Base-by-base conservation (phyloP, 306 rosid species). In the Vigna mungo region DNA sequence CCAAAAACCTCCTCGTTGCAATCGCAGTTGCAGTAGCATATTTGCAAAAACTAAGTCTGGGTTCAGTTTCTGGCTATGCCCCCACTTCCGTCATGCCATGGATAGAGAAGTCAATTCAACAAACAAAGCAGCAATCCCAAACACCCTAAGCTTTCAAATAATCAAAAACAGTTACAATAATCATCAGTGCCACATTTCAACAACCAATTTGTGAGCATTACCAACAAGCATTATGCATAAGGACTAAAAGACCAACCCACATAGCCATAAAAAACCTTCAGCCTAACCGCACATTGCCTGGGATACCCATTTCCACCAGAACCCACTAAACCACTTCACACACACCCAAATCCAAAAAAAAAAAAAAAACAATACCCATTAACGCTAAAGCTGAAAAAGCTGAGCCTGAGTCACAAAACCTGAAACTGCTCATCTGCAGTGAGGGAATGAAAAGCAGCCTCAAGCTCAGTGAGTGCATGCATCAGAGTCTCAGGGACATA, bases 401-500 rank as follows among this genome's bases (percentile, higher is more conserved):
- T 20, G 0, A 36, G 37, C n/a, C 27, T 59, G 3, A 6, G 17
- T 46, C 9, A 62, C 4, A 80, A 36, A 60, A 95, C 99, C 99
- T 92, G 92, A 83, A 95, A 95, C 1, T 81, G 86, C 1, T 84
- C 91, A 68, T 95, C 94, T 1, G 81, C 73, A 3, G 96, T 72
- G 65, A 96, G 98, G 66, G 89, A 27, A 76, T 80, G 74, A 47
- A 96, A 96, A 1, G 99, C 92, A 25, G 90, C 55, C 76, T 92
- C 98, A 59, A 96, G 99, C 84, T 92, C 91, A 27, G 94, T 7
- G 71, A 92, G 98, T 0, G 98, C 99, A 20, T 91, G 68, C 97
- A 95, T 95, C 23, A 95, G 84, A 62, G 99, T 95, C 46, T 95
- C 99, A 27, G 99, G 99, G 21, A 95, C 99, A 53, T 95, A 95